Base-by-base conservation (phyloP, 805 yeast genomes). In the Candida argentea region DNA sequence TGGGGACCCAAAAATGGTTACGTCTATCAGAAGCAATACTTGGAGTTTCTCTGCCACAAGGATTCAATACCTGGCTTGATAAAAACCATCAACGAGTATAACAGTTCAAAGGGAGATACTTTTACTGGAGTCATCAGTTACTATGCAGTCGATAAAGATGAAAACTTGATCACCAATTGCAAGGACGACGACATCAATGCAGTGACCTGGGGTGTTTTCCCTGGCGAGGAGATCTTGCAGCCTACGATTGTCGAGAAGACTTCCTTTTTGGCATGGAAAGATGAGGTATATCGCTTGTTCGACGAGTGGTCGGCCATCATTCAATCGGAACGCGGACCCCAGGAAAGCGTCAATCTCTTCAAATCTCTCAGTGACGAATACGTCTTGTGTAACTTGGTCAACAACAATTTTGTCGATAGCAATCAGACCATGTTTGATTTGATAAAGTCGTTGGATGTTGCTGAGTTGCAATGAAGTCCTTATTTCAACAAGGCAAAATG, bases 131-230 rank as follows among this genome's bases (percentile, higher is more conserved):
- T 70, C 25, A 61, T 87, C 41, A 76, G 94, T 3, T 89, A 73
- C 56, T 87, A 85, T 48, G 78, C 87, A 4, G 85, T 83, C 16
- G 63, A 65, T 41, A 70, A 70, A 42, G 46, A 57, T 19, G 69
- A 73, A 3, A 73, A 72, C 23, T 60, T 86, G 30, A 37, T 50
- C 12, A 72, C 94, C 27, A 87, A 87, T 52, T 74, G 85, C 26
- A 68, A 68, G 14, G 76, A 71, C 25, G 83, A 76, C 20, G 80
- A 75, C 36, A 86, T 93, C 38, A 87, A 84, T 48, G 95, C 97
- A 6, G 96, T 89, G 32, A 89, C 97, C 12, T 89, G 97, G 97
- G 97, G 97, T 38, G 85, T 87, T 31, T 86, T 84, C 73, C 96
- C 97, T 16, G 95, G 95, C 21, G 80, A 79, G 47, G 96, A 89